phyloP scores from a whole-genome alignment of 331 rosid species.

The Stylosanthes scabra region DNA sequence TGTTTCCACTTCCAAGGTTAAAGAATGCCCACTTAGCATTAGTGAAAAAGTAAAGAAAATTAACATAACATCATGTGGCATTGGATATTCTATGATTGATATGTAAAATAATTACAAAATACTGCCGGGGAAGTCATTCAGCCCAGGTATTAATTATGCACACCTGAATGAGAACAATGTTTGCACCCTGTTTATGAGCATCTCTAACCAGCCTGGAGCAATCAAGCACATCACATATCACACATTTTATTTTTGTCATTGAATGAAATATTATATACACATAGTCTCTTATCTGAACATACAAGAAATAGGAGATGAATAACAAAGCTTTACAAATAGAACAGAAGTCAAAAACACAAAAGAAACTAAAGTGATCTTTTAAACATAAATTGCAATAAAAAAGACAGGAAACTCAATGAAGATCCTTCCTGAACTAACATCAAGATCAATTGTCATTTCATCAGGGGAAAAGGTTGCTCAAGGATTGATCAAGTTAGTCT shows the following conservation, averaged over 20 bases:
- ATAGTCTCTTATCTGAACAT: not conserved
- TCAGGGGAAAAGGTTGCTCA: not conserved
- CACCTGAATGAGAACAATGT: slow-evolving; percentile 90
- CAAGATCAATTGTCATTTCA: not conserved
- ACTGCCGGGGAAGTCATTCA: slow-evolving; percentile 4
- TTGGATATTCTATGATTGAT: not conserved
- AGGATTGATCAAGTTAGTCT: no score
- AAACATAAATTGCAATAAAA: slow-evolving; percentile 1
- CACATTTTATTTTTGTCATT: slow-evolving; percentile 7
- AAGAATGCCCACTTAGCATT: not conserved
- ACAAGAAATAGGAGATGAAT: slow-evolving; percentile 5
- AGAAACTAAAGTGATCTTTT: not conserved
- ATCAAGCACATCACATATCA: slow-evolving; percentile 30
- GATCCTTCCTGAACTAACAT: slow-evolving; percentile 18
- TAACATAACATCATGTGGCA: not conserved
- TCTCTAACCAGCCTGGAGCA: slow-evolving; percentile 80
- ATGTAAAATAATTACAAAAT: slow-evolving; percentile 1
- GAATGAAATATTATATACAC: not conserved
- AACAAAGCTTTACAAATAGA: not conserved
- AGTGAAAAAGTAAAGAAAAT: not conserved
- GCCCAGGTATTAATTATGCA: slow-evolving; percentile 23
- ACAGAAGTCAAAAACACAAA: slow-evolving; percentile 12
- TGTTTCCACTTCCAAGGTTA: no score
- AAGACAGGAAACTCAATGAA: slow-evolving; percentile 28
- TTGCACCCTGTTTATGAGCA: slow-evolving; percentile 88